These are phyloP conservation scores for Mortierella sp. DNA, from an alignment of 371 early-diverging fungal species.

Conservation along the genomic window DNA sequence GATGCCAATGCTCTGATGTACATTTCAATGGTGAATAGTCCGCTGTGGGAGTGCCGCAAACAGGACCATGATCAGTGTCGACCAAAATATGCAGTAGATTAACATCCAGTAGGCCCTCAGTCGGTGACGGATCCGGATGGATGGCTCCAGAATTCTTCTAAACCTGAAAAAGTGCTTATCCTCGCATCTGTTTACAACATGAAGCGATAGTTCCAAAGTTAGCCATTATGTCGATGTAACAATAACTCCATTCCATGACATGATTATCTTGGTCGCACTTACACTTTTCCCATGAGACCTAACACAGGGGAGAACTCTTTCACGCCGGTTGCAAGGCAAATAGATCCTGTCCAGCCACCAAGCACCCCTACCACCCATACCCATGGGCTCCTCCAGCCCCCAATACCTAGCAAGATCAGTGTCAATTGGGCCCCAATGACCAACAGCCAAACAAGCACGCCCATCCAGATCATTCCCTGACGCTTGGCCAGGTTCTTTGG, in stretches of 20 bases:
- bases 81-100: slow-evolving; percentile 40
- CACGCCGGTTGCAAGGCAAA: slow-evolving; percentile 35
- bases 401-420: slow-evolving; percentile 25
- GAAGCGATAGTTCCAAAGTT: background rate
- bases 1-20: no score
- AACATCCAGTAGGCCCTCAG: slow-evolving; percentile 41
- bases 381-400: slow-evolving; percentile 47
- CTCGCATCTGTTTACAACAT: slow-evolving; percentile 23
- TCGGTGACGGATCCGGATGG: slow-evolving; percentile 39
- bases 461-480: slow-evolving; percentile 37
- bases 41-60: slow-evolving; percentile 51
- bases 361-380: slow-evolving; percentile 34
- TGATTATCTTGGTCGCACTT: slow-evolving; percentile 1
- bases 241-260: background rate
- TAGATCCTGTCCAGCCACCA: slow-evolving; percentile 37
- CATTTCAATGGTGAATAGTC: background rate
- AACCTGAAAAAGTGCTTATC: slow-evolving; percentile 42
- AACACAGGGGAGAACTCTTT: slow-evolving; percentile 44
- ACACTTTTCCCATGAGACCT: slow-evolving; percentile 47
- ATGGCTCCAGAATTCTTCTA: slow-evolving; percentile 34
- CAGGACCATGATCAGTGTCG: slow-evolving; percentile 42
- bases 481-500: slow-evolving; percentile 29
- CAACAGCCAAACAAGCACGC: slow-evolving; percentile 19
- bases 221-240: background rate
- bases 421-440: slow-evolving; percentile 27